Percentiles rank a stretch among this genome's conserved stretches.
phyloP scores from a whole-genome alignment of 176 grass and related monocot species.

The Eragrostis curvula region DNA sequence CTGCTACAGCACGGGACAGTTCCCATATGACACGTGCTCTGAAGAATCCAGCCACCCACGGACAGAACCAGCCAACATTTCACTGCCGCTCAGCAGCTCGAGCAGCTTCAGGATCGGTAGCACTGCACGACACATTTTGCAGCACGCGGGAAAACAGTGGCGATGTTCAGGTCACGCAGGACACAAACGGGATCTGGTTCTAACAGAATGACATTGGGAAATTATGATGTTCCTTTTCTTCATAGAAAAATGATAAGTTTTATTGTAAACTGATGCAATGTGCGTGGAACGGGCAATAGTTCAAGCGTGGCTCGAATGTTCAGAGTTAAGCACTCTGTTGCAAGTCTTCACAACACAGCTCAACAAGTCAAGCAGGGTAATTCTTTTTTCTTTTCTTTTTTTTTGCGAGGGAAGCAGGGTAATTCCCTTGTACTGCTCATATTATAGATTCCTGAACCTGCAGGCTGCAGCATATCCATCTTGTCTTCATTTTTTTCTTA shows the following conservation, averaged over 20 bases:
- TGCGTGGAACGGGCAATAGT: constrained; percentile 26
- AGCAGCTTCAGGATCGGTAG: constrained; percentile 28
- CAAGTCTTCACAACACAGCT: background rate
- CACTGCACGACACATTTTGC: no score
- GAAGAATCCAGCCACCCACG: constrained; percentile 7
- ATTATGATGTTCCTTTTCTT: no score
- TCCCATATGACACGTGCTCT: constrained; percentile 38
- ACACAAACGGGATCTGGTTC: background rate
- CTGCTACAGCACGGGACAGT: constrained; percentile 53
- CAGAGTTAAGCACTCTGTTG: background rate
- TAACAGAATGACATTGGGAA: background rate
- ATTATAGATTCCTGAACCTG: constrained; percentile 20
- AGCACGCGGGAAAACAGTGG: no score
- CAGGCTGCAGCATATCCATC: background rate
- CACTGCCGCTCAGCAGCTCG: background rate
- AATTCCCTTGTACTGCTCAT: constrained; percentile 41
- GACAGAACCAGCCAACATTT: background rate
- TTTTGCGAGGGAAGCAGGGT: no score
- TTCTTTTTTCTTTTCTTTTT: no score
- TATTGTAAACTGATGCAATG: no score
- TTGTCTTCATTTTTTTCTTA: constrained; percentile 3
- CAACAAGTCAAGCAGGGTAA: constrained; percentile 19
- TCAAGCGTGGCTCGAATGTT: constrained; percentile 33
- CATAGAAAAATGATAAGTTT: no score
- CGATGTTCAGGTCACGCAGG: constrained; percentile 28